Evolutionary conservation across 169 alveolate species (phyloP), one percentile per base, ranked within the genome.

Genomic region (Plasmodium fragile): DNA sequence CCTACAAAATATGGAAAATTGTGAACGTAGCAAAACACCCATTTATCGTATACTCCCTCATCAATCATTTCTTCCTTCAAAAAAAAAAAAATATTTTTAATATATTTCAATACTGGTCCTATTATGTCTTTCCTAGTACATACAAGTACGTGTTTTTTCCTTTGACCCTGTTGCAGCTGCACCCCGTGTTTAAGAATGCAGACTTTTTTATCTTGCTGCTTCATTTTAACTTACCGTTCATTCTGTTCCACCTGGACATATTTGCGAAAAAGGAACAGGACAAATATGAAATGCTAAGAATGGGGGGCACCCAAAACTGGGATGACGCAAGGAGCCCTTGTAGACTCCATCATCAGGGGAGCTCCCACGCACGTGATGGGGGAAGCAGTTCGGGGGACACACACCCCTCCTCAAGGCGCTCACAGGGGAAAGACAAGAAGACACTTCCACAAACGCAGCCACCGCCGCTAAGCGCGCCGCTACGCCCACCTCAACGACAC

Each of bases 1-100:
- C 93, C 43, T 85, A 85, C 69, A 85, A 85, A 53, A 85, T 85
- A 11, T 85, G 93, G 93, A 85, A 85, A 53, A 39, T 85, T 13
- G 93, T 75, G 0, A 85, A 77, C 22, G 22, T 73, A 30, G 93
- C 41, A 34, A 72, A 75, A 34, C 78, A 85, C 45, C 93, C 93
- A 10, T 85, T 85, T 8, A 77, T 85, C 30, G 80, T 85, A 6
- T 85, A 85, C 69, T 85, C 93, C 16, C 73, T 85, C 5, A 85
- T 85, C 79, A 85, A 85, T 45, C 93, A 85, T 41, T 85, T 85
- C 65, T 85, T 85, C 65, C 59, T 77, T 7, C 79, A 85, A 49
- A 85, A 85, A 18, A 84, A 75, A 34, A 85, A 73, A 1, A 85
- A 85, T 41, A 85, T 85, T 73, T 85, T 85, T 34, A 53, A 75